These are phyloP conservation scores for Rhinocladiella similis DNA, from an alignment of 2,329 filamentous ascomycete species.

Conservation along the genomic window DNA sequence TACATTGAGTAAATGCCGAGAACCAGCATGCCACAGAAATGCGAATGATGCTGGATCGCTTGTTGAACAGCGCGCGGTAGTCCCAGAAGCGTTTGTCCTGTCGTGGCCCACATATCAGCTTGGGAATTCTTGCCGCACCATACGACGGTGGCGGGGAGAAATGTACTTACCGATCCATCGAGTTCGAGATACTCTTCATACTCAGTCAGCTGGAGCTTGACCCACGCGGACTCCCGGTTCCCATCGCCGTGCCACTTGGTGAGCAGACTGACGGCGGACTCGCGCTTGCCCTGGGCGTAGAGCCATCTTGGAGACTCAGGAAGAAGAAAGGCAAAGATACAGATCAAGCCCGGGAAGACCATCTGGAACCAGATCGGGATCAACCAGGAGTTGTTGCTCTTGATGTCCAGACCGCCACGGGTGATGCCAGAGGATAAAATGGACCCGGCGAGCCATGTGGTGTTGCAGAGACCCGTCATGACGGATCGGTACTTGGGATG, in stretches of 20 bases:
- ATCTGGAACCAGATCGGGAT: conserved; percentile 58
- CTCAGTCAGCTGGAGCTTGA: conserved; percentile 36
- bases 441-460: conserved; percentile 49
- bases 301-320: conserved; percentile 66
- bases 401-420: conserved; percentile 44
- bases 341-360: conserved; percentile 48
- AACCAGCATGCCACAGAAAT: conserved; percentile 53
- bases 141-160: no score
- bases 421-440: conserved; percentile 58
- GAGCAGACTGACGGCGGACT: conserved; percentile 59
- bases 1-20: conserved; percentile 53
- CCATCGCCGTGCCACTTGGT: conserved; percentile 60
- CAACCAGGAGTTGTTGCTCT: conserved; percentile 53
- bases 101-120: background rate
- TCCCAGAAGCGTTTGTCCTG: conserved; percentile 49
- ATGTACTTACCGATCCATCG: conserved; percentile 29
- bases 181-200: conserved; percentile 37
- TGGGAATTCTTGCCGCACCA: no score
- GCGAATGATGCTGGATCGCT: conserved; percentile 50
- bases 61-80: conserved; percentile 53
- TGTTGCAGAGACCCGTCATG: conserved; percentile 60
- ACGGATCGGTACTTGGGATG: conserved; percentile 64
- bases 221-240: conserved; percentile 34
- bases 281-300: conserved; percentile 58
- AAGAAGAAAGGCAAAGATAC: conserved; percentile 53